Evolutionary conservation across 2,329 filamentous ascomycete species (phyloP).

Genomic region (Fusarium vanettenii): DNA sequence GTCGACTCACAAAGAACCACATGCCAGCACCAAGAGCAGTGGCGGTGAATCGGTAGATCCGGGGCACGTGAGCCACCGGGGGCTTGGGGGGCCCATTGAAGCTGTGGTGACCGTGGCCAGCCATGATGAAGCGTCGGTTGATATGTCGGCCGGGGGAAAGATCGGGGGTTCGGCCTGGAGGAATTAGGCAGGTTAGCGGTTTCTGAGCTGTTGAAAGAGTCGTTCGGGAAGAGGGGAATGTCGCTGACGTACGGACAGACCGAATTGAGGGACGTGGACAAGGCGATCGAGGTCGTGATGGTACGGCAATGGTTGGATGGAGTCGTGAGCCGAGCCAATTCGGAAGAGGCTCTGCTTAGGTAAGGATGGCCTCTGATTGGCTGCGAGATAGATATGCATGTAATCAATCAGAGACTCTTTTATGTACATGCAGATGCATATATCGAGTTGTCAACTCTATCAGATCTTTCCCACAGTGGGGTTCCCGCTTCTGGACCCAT

Average conservation of each 20-base stretch:
- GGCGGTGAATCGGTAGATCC: constrained; percentile 84
- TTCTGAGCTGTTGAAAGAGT: neutral
- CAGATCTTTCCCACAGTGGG: constrained; percentile 17
- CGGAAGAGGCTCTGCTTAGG: constrained; percentile 37
- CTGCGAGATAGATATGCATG: fast-evolving
- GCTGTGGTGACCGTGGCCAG: constrained; percentile 38
- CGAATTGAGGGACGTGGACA: constrained; percentile 34
- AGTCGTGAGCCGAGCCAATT: constrained; percentile 38
- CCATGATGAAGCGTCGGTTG: constrained; percentile 36
- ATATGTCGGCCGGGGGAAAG: neutral
- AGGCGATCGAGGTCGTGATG: constrained; percentile 27
- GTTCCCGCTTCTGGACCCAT: constrained; percentile 12
- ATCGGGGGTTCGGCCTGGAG: constrained; percentile 15
- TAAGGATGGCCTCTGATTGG: constrained; percentile 39
- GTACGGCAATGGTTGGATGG: constrained; percentile 29
- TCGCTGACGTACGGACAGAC: constrained; percentile 35
- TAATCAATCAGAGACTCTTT: neutral
- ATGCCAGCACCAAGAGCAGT: constrained; percentile 93
- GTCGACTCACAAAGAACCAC: constrained; percentile 93
- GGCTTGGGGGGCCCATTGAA: constrained; percentile 53
- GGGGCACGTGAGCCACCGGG: constrained; percentile 62
- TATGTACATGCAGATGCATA: neutral
- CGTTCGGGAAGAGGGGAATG: fast-evolving
- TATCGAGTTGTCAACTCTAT: neutral
- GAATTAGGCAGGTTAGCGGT: constrained; percentile 1